phyloP scores from a whole-genome alignment of 164 flowering plant genomes.

The Liriodendron chinense region DNA sequence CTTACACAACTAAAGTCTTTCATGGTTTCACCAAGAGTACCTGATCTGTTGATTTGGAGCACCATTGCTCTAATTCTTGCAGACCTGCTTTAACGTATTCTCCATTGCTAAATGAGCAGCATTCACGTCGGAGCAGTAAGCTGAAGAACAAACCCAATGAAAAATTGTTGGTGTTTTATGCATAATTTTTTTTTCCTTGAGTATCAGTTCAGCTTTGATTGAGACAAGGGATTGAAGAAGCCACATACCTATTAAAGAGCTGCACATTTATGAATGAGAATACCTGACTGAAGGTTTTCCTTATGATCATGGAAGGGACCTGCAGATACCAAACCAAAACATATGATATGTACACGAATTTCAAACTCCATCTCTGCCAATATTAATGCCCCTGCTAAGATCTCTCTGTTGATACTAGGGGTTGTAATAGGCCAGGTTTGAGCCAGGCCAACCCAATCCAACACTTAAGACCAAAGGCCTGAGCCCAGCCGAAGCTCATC shows the following conservation, averaged over 20 bases:
- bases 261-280: conserved; percentile 80
- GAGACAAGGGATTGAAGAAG: not conserved
- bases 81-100: conserved; percentile 77
- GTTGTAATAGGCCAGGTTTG: no score
- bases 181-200: not conserved
- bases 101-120: conserved; percentile 88
- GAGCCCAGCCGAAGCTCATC: no score
- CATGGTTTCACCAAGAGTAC: conserved; percentile 19
- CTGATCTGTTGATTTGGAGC: conserved; percentile 60
- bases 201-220: not conserved
- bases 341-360: not conserved
- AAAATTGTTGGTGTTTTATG: not conserved
- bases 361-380: not conserved
- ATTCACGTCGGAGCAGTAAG: conserved; percentile 77
- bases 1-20: not conserved
- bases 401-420: not conserved
- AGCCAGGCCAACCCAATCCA: no score
- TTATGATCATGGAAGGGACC: conserved; percentile 65
- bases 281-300: conserved; percentile 70
- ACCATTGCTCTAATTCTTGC: conserved; percentile 79
- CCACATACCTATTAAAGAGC: conserved; percentile 64
- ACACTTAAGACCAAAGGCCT: no score
- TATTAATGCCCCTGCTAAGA: not conserved
- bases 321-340: conserved; percentile 21
- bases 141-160: conserved; percentile 26